Percentiles rank a stretch among this genome's conserved stretches.
Evolutionary conservation across 2,329 filamentous ascomycete genomes (phyloP).

Genomic region (Fusarium sterilihyphosum): DNA sequence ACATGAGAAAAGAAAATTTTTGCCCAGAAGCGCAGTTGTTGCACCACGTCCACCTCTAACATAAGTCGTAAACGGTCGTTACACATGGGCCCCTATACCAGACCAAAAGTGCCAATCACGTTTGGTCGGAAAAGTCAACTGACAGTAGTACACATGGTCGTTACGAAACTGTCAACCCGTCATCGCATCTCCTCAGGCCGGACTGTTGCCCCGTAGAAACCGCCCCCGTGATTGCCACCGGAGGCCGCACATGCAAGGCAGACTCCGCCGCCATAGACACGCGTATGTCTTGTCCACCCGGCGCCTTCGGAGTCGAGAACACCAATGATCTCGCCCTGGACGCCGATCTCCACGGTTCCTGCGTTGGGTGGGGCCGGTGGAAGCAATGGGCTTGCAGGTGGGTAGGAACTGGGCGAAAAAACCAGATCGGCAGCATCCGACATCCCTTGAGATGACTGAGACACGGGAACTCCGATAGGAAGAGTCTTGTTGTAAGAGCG

Average conservation of each 20-base stretch:
- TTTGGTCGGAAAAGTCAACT: conserved; percentile 8
- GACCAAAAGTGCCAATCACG: conserved; percentile 4
- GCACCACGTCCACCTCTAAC: conserved; percentile 33
- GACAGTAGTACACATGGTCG: conserved; percentile 3
- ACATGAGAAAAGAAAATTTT: conserved; percentile 18
- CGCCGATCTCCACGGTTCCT: conserved; percentile 50
- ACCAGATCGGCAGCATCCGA: conserved; percentile 43
- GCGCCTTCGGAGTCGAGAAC: conserved; percentile 58
- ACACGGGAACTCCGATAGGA: conserved; percentile 48
- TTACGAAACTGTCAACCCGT: conserved; percentile 10
- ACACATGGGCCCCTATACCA: conserved; percentile 18
- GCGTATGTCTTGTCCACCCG: conserved; percentile 67
- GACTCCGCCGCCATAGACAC: conserved; percentile 67
- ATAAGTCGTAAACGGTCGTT: conserved; percentile 39
- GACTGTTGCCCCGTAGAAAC: conserved; percentile 65
- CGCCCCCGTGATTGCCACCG: conserved; percentile 54
- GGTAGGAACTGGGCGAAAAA: conserved; percentile 61
- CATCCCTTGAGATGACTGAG: conserved; percentile 35
- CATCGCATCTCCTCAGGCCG: conserved; percentile 62
- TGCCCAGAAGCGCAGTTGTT: conserved; percentile 28
- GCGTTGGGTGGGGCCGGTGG: conserved; percentile 57
- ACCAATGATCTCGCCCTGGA: conserved; percentile 62
- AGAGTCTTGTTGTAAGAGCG: conserved; percentile 57
- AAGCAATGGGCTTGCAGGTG: conserved; percentile 58
- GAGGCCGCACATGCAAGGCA: conserved; percentile 65